Percentiles rank a stretch among this genome's conserved stretches.
These are phyloP conservation scores for Arachis hypogaea DNA, from an alignment of 306 rosid genomes.

Conservation along the genomic window DNA sequence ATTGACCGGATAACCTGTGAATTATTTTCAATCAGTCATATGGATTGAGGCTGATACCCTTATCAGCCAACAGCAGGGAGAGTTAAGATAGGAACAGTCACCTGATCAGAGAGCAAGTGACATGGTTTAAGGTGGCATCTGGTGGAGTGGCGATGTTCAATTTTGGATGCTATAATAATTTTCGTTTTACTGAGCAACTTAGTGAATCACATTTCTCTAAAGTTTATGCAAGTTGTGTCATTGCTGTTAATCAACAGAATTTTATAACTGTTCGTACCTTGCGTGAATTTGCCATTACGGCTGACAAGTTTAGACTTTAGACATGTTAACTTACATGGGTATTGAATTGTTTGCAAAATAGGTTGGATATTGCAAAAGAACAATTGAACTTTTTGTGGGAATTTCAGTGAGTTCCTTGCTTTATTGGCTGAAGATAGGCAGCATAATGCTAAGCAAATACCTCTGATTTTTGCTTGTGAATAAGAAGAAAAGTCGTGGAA, in stretches of 20 bases:
- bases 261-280: not conserved
- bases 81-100: constrained; percentile 16
- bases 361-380: not conserved
- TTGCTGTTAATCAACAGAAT: not conserved
- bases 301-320: not conserved
- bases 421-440: too few species aligned
- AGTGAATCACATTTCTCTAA: constrained; percentile 12
- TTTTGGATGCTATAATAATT: constrained; percentile 17
- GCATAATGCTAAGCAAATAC: too few species aligned
- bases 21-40: constrained; percentile 11
- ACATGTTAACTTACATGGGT: not conserved
- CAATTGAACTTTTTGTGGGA: not conserved
- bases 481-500: too few species aligned
- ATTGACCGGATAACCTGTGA: constrained; percentile 7
- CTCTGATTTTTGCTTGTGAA: too few species aligned
- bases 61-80: constrained; percentile 22
- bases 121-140: constrained; percentile 11
- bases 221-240: not conserved
- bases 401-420: not conserved
- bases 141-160: constrained; percentile 34
- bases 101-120: constrained; percentile 1
- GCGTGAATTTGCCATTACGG: not conserved
- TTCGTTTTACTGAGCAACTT: not conserved
- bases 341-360: not conserved
- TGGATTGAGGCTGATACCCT: constrained; percentile 7